These are phyloP conservation scores for Medicago arabica DNA, from an alignment of 306 rosid species.

Conservation along the genomic window DNA sequence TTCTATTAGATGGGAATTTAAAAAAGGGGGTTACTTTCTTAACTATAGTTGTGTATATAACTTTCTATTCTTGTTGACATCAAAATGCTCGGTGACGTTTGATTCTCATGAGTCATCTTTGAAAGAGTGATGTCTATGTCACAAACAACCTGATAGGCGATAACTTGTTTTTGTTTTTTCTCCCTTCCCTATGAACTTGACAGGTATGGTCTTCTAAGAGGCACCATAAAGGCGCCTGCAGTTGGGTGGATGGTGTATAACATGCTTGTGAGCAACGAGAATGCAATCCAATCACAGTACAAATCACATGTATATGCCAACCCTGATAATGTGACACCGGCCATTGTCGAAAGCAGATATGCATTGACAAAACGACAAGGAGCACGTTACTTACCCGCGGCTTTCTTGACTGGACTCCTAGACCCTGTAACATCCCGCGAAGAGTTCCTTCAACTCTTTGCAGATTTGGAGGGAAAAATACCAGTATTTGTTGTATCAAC, in stretches of 20 bases:
- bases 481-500: slow-evolving; percentile 76
- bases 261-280: slow-evolving; percentile 91
- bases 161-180: slow-evolving; percentile 36
- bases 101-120: slow-evolving; percentile 14
- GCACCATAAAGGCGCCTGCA: slow-evolving; percentile 93
- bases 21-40: not conserved
- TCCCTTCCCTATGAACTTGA: slow-evolving; percentile 25
- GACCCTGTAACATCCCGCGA: slow-evolving; percentile 87
- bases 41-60: not conserved
- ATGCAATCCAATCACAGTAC: slow-evolving; percentile 88
- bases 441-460: slow-evolving; percentile 81
- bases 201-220: slow-evolving; percentile 90
- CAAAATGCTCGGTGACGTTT: slow-evolving; percentile 14
- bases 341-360: slow-evolving; percentile 75
- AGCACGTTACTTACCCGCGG: slow-evolving; percentile 87
- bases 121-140: not conserved
- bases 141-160: not conserved
- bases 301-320: slow-evolving; percentile 91
- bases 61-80: slow-evolving; percentile 1
- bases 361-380: slow-evolving; percentile 82
- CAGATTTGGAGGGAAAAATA: slow-evolving; percentile 69
- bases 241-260: slow-evolving; percentile 98
- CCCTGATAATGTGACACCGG: slow-evolving; percentile 84
- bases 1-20: not conserved
- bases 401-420: slow-evolving; percentile 81